Evolutionary conservation across 148 eudicot genomes (phyloP), one percentile per base, ranked within the genome.

Genomic region (Persicaria tinctoria): DNA sequence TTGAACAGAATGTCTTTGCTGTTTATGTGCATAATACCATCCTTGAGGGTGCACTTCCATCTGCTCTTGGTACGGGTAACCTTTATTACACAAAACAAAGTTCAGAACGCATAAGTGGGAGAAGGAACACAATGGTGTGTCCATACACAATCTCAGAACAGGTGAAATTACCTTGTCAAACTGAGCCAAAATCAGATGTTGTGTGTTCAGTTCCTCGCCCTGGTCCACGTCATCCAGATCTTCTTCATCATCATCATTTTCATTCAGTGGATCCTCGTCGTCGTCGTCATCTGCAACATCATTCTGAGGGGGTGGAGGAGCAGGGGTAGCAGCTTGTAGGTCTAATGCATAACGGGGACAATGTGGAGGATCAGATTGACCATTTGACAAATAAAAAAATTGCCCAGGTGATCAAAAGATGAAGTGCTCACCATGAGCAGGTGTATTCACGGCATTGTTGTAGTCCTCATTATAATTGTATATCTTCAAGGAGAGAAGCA

Each of bases 21-120:
- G 87, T 92, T 91, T 86, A 90, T 92, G 84, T 86, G 99, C 99
- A 95, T 92, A 75, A 92, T 88, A 80, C 99, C 99, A 80, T 90
- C 97, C 82, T 95, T 95, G 53, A 95, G 84, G 23, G 91, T 89
- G 86, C 99, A 95, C 75, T 90, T 95, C 97, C 99, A 95, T 75
- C 80, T 84, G 91, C 97, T 90, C 88, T 95, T 95, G 79, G 91
- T 89, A 60, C 97, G 89, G 2, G 96, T 85, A 72, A 92, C 99
- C 97, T 95, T 76, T 54, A 17, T 66, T 38, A 12, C 46, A 66
- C 70, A 66, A 14, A 64, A 66, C 13, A 63, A 4, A 2, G 7
- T 63, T 63, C 69, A 38, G 69, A 63, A 10, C 8, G 41, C 44
- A 60, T 1, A 63, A 63, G 69, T 32, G 16, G n/a, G 13, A 63